Evolutionary conservation across 768 basidiomycete genomes (phyloP), one percentile per base, ranked within the genome.

Genomic region (Pleurotus eryngii): DNA sequence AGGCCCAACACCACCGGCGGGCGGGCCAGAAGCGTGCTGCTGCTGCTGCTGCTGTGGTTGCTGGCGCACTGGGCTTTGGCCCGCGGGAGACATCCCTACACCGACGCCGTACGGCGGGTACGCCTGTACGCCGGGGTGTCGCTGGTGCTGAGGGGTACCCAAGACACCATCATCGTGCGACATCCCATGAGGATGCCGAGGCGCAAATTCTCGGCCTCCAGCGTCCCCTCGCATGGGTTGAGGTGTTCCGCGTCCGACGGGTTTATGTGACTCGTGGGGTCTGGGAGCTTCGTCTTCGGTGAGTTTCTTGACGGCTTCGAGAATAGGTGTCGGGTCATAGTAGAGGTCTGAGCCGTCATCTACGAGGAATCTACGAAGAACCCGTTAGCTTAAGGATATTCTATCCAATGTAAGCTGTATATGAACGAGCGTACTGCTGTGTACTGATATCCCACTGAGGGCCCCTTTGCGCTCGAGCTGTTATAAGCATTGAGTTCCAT

Each of bases 361-460:
- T 2, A 90, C 85, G n/a, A 84, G 77, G 67, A 90, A 92, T 62
- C 90, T 92, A 58, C 30, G 43, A 17, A 58, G 20, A 43, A 42
- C 17, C 56, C 27, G 6, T 20, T 12, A 30, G 11, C 9, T 17
- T 20, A 17, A 39, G 17, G 17, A 35, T 9, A 26, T 26, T 26
- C 24, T 26, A 5, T 5, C 24, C 24, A 5, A 26, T 5, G 24
- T 26, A 26, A 26, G 24, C 24, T 26, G 5, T 26, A 26, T 26
- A 26, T 26, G 4, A 14, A 58, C 48, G 49, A n/a, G 79, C 88
- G 63, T 63, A 92, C 91, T 89, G 86, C 68, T 93, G 90, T 12
- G 91, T 91, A 15, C 89, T 89, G 39, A 92, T 77, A 67, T 93
- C 91, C 90, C 90, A 93, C 64, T 92, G 90, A 3, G 91, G 91